These are phyloP conservation scores for Parascedosporium putredinis DNA, from an alignment of 2,329 filamentous ascomycete genomes.

Conservation along the genomic window DNA sequence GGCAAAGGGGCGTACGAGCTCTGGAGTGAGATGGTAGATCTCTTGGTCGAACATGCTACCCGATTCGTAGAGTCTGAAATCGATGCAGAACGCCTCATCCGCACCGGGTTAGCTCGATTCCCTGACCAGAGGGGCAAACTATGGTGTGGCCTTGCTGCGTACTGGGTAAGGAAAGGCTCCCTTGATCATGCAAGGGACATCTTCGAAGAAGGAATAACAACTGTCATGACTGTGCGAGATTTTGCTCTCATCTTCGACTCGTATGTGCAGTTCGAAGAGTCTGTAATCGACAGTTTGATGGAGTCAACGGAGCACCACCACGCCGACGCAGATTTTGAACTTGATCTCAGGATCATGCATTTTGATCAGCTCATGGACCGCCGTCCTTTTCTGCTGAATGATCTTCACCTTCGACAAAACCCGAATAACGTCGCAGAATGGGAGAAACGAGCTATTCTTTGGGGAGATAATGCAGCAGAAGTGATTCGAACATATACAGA, in stretches of 20 bases:
- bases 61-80: slow-evolving; percentile 77
- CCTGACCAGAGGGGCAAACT: slow-evolving; percentile 89
- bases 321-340: slow-evolving; percentile 79
- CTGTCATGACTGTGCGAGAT: slow-evolving; percentile 96
- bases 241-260: slow-evolving; percentile 95
- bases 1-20: slow-evolving; percentile 93
- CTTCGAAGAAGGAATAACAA: slow-evolving; percentile 93
- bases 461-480: slow-evolving; percentile 86
- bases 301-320: slow-evolving; percentile 73
- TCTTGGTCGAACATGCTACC: slow-evolving; percentile 82
- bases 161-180: slow-evolving; percentile 87
- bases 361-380: slow-evolving; percentile 98
- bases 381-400: slow-evolving; percentile 89
- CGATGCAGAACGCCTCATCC: slow-evolving; percentile 83
- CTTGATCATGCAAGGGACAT: slow-evolving; percentile 89
- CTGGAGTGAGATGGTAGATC: slow-evolving; percentile 95
- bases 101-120: slow-evolving; percentile 83
- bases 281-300: slow-evolving; percentile 84
- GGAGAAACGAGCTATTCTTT: slow-evolving; percentile 92
- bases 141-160: slow-evolving; percentile 90
- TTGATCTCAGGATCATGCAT: slow-evolving; percentile 94
- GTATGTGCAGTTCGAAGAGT: slow-evolving; percentile 94
- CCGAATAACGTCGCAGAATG: slow-evolving; percentile 93
- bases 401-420: slow-evolving; percentile 89
- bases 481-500: slow-evolving; percentile 91